Evolutionary conservation across 257 asterid genomes (phyloP).

Genomic region (Mitragyna speciosa): DNA sequence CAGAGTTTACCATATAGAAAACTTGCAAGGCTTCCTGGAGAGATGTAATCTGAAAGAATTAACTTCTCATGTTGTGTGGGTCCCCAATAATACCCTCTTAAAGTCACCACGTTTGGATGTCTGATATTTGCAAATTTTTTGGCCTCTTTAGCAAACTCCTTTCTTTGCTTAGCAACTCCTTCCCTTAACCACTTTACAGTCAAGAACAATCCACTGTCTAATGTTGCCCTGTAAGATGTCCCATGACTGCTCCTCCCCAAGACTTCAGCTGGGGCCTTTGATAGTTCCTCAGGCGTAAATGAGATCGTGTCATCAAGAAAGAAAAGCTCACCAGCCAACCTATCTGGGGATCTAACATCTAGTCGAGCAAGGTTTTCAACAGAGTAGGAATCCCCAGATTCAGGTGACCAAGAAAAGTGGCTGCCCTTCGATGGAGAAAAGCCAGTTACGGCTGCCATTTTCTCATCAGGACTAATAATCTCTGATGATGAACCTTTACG

Average conservation of each 20-base stretch:
- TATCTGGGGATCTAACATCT: constrained; percentile 86
- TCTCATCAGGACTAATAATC: constrained; percentile 70
- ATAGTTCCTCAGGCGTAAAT: constrained; percentile 80
- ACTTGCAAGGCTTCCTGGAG: constrained; percentile 92
- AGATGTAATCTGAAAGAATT: constrained; percentile 87
- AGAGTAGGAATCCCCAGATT: constrained; percentile 74
- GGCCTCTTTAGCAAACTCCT: constrained; percentile 96
- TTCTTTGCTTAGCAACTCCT: constrained; percentile 96
- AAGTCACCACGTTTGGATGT: constrained; percentile 94
- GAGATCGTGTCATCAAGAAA: constrained; percentile 88
- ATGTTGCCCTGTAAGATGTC: constrained; percentile 81
- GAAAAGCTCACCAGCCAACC: constrained; percentile 84
- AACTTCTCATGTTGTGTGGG: constrained; percentile 98
- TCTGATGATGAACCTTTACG: constrained; percentile 66
- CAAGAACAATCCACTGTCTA: constrained; percentile 78
- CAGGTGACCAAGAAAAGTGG: constrained; percentile 93
- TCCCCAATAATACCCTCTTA: constrained; percentile 99
- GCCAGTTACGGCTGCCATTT: constrained; percentile 62
- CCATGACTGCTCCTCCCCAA: constrained; percentile 98
- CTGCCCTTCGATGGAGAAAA: constrained; percentile 85
- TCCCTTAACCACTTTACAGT: constrained; percentile 98
- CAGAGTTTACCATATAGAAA: constrained; percentile 72
- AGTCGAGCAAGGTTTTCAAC: constrained; percentile 70
- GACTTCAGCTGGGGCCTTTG: constrained; percentile 96
- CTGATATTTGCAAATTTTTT: constrained; percentile 87